A percentile compares a stretch with the other conserved stretches of the same genome.
These are phyloP conservation scores for Beauveria sp. DNA, from an alignment of 2,329 filamentous ascomycete species.

Conservation along the genomic window DNA sequence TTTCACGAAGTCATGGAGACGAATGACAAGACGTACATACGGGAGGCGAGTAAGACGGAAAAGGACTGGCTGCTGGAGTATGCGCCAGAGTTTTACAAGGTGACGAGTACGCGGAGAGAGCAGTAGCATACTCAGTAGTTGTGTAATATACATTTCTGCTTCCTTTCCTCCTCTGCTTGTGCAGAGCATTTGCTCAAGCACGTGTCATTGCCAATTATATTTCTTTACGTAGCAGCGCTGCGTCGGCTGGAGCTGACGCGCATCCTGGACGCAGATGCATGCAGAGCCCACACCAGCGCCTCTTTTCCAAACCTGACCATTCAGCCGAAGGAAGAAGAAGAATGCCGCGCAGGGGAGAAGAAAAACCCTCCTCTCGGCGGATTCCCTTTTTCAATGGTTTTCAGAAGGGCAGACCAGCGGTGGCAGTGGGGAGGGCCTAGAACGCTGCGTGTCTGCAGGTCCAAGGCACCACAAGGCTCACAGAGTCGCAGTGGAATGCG, in stretches of 20 bases:
- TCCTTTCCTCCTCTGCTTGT: background rate
- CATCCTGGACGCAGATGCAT: no score
- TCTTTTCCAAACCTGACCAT: background rate
- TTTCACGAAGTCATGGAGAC: constrained; percentile 93
- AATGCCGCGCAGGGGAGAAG: background rate
- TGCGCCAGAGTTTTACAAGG: constrained; percentile 72
- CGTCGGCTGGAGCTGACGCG: no score
- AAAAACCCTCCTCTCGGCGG: background rate
- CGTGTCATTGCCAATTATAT: background rate
- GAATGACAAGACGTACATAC: constrained; percentile 78
- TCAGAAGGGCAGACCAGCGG: no score
- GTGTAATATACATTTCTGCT: background rate
- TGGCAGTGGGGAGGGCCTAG: background rate
- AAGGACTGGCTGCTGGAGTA: constrained; percentile 89
- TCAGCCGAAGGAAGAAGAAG: background rate
- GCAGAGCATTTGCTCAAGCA: background rate
- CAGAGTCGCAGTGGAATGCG: background rate
- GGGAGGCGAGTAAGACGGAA: constrained; percentile 88
- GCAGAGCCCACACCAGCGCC: background rate
- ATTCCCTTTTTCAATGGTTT: background rate
- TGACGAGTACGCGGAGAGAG: constrained; percentile 27
- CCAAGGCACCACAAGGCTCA: background rate
- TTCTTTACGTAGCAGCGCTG: no score
- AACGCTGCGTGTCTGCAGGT: background rate
- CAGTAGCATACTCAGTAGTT: constrained; percentile 8